Evolutionary conservation across 2,329 filamentous ascomycete species (phyloP).

Genomic region (Talaromyces sp.): DNA sequence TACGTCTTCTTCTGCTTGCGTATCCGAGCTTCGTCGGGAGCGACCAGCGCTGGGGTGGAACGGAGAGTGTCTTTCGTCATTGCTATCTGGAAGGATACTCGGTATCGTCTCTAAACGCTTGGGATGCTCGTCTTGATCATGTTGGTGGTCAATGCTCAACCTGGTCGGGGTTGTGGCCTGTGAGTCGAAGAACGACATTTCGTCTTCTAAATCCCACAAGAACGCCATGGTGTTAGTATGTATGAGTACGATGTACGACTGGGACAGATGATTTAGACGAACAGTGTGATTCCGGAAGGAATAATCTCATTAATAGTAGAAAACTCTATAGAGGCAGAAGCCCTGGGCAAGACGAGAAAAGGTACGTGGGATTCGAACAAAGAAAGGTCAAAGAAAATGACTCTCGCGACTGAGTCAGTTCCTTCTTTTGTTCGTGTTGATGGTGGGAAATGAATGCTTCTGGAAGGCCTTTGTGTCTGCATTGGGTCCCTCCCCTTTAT

Average conservation of each 20-base stretch:
- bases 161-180: slow-evolving; percentile 14
- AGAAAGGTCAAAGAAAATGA: not conserved
- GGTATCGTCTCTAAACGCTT: slow-evolving; percentile 15
- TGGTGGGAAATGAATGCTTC: not conserved
- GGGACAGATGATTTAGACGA: not conserved
- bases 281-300: not conserved
- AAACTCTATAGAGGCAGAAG: too few relatives aligned
- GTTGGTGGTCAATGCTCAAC: slow-evolving; percentile 9
- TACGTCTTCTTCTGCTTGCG: slow-evolving; percentile 3
- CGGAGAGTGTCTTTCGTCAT: not conserved
- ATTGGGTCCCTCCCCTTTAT: not conserved
- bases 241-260: not conserved
- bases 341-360: not conserved
- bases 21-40: slow-evolving; percentile 8
- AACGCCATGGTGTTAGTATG: not conserved
- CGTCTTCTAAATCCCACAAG: not conserved
- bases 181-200: slow-evolving; percentile 15
- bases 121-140: not conserved
- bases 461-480: not conserved
- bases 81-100: slow-evolving; percentile 7
- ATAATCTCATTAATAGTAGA: slow-evolving; percentile 1
- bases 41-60: not conserved
- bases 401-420: not conserved
- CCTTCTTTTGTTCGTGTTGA: not conserved
- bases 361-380: not conserved